phyloP scores from a whole-genome alignment of 805 yeast species.

The Tetrapisispora iriomotensis region DNA sequence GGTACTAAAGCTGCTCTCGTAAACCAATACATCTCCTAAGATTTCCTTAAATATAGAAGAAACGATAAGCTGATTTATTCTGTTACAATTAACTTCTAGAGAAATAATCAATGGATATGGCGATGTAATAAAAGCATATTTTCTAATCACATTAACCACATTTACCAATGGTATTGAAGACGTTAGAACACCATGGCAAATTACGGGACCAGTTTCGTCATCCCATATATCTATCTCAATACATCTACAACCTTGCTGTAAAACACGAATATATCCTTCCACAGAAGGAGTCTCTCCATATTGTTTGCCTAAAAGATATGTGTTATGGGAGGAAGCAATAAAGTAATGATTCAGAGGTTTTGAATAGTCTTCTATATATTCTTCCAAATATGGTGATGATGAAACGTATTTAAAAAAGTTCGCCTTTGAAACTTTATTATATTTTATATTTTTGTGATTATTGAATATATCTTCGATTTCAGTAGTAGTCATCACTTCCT shows the following conservation, averaged over 20 bases:
- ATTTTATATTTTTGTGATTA: conserved; percentile 26
- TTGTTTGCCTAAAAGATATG: conserved; percentile 82
- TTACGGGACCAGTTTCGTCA: conserved; percentile 69
- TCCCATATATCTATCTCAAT: conserved; percentile 97
- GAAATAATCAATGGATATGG: conserved; percentile 82
- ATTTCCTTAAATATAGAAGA: conserved; percentile 42
- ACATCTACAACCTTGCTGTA: conserved; percentile 89
- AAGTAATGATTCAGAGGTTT: conserved; percentile 76
- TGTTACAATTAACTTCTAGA: conserved; percentile 71
- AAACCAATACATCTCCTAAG: conserved; percentile 2
- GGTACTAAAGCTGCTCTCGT: conserved; percentile 4
- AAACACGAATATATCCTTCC: conserved; percentile 77
- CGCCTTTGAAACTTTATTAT: conserved; percentile 14
- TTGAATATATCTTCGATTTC: conserved; percentile 29
- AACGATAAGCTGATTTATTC: conserved; percentile 55
- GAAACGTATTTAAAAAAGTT: conserved; percentile 26
- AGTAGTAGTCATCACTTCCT: conserved; percentile 31
- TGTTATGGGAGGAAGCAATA: conserved; percentile 91
- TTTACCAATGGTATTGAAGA: conserved; percentile 56
- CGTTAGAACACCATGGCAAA: conserved; percentile 87
- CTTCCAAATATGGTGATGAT: conserved; percentile 21
- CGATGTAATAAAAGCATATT: conserved; percentile 81
- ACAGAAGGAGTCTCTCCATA: conserved; percentile 79
- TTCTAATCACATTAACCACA: conserved; percentile 64
- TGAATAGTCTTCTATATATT: conserved; percentile 32